Conservation (phyloP, 805 yeast genomes). For the Jamesozyma rosinii region DNA sequence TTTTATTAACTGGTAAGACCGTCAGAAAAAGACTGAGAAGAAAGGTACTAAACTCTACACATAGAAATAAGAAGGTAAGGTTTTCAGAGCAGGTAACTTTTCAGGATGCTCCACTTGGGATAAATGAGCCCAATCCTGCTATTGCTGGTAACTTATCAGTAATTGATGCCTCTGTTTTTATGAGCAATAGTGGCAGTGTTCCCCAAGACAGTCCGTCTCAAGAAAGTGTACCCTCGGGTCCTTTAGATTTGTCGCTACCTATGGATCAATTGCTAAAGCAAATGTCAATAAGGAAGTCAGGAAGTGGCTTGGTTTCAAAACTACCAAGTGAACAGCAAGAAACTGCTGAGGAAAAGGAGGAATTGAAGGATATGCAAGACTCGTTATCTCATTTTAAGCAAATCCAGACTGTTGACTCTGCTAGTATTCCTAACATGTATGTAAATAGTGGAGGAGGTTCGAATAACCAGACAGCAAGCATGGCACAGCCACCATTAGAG, state of each 20-base stretch:
- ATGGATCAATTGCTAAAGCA: constrained; percentile 62
- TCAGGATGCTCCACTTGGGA: constrained; percentile 22
- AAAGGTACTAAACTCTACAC: constrained; percentile 26
- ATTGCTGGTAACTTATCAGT: not conserved
- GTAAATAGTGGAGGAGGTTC: not conserved
- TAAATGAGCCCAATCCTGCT: not conserved
- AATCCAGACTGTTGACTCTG: constrained; percentile 61
- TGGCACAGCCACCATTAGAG: constrained; percentile 18
- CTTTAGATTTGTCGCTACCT: constrained; percentile 55
- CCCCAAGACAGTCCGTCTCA: not conserved
- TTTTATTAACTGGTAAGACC: constrained; percentile 71
- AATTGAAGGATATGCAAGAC: constrained; percentile 63
- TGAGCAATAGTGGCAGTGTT: constrained; percentile 12
- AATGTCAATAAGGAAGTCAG: constrained; percentile 28
- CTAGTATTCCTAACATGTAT: not conserved
- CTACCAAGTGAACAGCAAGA: constrained; percentile 29
- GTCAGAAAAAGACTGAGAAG: constrained; percentile 37
- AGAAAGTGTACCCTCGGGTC: constrained; percentile 9
- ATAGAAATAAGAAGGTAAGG: constrained; percentile 53
- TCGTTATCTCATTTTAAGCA: constrained; percentile 67
- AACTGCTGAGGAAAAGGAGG: constrained; percentile 61
- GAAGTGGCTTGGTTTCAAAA: constrained; percentile 22
- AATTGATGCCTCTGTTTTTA: not conserved
- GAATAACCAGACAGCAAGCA: not conserved
- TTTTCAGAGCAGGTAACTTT: constrained; percentile 57